phyloP scores from a whole-genome alignment of 2,329 filamentous ascomycete species.

The Neonectria hederae region DNA sequence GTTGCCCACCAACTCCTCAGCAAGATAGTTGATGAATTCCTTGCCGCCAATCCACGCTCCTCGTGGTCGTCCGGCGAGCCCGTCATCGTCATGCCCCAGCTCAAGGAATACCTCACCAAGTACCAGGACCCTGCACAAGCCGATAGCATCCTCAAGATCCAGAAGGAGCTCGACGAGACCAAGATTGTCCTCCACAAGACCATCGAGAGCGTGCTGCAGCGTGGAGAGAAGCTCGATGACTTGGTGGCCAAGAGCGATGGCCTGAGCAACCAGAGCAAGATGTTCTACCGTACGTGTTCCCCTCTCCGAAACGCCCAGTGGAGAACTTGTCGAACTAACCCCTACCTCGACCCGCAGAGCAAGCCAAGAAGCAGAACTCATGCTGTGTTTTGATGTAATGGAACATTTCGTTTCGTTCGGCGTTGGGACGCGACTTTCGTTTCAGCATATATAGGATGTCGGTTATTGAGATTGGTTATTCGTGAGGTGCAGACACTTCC shows the following conservation, averaged over 20 bases:
- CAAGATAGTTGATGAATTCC: conserved; percentile 89
- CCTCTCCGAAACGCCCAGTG: conserved; percentile 1
- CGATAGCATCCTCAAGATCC: conserved; percentile 94
- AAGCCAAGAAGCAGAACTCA: conserved; percentile 84
- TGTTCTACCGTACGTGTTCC: conserved; percentile 84
- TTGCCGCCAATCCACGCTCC: conserved; percentile 76
- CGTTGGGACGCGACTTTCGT: conserved; percentile 45
- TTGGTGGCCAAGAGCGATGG: conserved; percentile 93
- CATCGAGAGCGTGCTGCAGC: conserved; percentile 85
- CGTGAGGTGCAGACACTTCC: conserved; percentile 40
- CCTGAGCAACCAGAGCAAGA: conserved; percentile 91
- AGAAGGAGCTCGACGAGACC: conserved; percentile 95
- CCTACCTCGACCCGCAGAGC: conserved; percentile 49
- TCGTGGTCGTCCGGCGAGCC: conserved; percentile 68
- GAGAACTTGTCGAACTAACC: conserved; percentile 12
- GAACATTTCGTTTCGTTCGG: conserved; percentile 44
- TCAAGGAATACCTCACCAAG: conserved; percentile 77
- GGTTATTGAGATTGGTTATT: conserved; percentile 47
- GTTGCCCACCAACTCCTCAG: conserved; percentile 88
- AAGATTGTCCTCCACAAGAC: conserved; percentile 98
- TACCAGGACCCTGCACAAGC: conserved; percentile 91
- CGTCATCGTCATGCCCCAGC: conserved; percentile 71
- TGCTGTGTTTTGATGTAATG: conserved; percentile 76
- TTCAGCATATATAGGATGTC: conserved; percentile 44
- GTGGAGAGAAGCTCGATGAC: conserved; percentile 96